Evolutionary conservation across 2,329 filamentous ascomycete species (phyloP), one percentile per base, ranked within the genome.

Genomic region (Botrytis hyacinthi): DNA sequence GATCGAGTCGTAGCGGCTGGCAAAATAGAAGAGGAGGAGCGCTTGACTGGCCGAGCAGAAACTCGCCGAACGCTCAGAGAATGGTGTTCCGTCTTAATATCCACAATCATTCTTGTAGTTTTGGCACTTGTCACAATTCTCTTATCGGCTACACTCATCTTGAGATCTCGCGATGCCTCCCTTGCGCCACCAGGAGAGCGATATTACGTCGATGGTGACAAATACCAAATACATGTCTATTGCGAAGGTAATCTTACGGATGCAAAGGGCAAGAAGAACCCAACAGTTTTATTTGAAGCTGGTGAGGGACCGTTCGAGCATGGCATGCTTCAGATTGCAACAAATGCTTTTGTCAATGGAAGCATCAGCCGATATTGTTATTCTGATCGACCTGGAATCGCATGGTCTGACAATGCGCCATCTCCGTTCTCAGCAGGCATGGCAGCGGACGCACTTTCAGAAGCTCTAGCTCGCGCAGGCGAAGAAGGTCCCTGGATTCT

Each of bases 351-450:
- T 76, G 86, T 89, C 76, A 96, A 96, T 78, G 93, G 93, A 57
- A 93, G 92, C 63, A 96, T 99, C 78, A 85, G 86, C 73, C 90
- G 95, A 74, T 98, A 97, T 84, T 99, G 96, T 86, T 98, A 97
- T 82, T 95, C 93, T 81, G 96, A 99, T 81, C 92, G 96, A 35
- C 96, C 96, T 0, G 96, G 96, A 1, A 88, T 95, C 73, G 95
- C 88, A 10, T 97, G 94, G 91, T 89, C 90, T 75, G 96, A 99
- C 82, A 95, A 96, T 72, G 94, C 95, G 0, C 96, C 96, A 2
- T 98, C 95, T 9, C 96, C 96, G 0, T 91, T 97, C 78, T 97
- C 93, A 8, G 95, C 94, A 7, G 94, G 95, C 61, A 97, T 98
- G 89, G 92, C 93, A n/a, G 91, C 93, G 8, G 94, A 97, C 79